Percentiles rank a stretch among this genome's conserved stretches.
Evolutionary conservation across 495 filamentous ascomycete genomes (phyloP).

Genomic region (Podospora sp.): DNA sequence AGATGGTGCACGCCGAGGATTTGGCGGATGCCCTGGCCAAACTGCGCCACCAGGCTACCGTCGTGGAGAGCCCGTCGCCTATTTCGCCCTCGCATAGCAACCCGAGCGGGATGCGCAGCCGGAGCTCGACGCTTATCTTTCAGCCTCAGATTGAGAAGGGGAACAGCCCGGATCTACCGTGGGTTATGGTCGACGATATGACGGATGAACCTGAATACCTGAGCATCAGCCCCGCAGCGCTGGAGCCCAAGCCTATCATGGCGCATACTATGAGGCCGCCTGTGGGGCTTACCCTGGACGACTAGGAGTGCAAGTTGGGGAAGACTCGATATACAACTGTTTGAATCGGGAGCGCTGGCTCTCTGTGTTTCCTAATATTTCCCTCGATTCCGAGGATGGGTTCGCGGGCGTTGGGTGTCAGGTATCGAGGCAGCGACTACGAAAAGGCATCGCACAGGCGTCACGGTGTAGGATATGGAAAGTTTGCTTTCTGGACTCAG

Average conservation of each 20-base stretch:
- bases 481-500: not conserved
- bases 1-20: constrained; percentile 88
- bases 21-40: constrained; percentile 77
- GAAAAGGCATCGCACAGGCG: not conserved
- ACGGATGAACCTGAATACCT: constrained; percentile 59
- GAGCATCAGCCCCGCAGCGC: constrained; percentile 39
- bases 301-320: constrained; percentile 26
- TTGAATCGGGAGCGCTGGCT: not conserved
- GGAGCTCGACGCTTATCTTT: constrained; percentile 53
- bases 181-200: constrained; percentile 89
- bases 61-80: constrained; percentile 20
- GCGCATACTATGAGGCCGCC: constrained; percentile 83
- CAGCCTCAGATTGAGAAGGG: constrained; percentile 57
- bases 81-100: constrained; percentile 38
- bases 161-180: constrained; percentile 74
- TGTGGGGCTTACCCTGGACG: constrained; percentile 78
- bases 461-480: not conserved
- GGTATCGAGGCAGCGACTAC: not conserved
- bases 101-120: constrained; percentile 35
- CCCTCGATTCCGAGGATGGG: not conserved
- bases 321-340: not conserved
- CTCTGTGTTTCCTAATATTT: constrained; percentile 10
- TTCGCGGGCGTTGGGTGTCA: not conserved
- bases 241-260: constrained; percentile 57
- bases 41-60: constrained; percentile 50